These are phyloP conservation scores for cucumber (Cucumis sativus) DNA, from an alignment of 306 rosid genomes.

Conservation along the genomic window Cucumber_9930_V3 NC_026658.2:13524001-13524500, in stretches of 20 bases:
- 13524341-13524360: too few relatives aligned
- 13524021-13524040: neutral
- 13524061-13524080: neutral
- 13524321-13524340: too few relatives aligned
- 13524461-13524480: neutral
- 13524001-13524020: neutral
- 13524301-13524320: neutral
- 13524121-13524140: slow-evolving; percentile 77
- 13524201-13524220: neutral
- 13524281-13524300: neutral
- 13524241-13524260: neutral
- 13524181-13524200: slow-evolving; percentile 9
- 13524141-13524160: slow-evolving; percentile 72
- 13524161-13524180: slow-evolving; percentile 13
- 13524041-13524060: neutral
- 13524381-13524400: too few relatives aligned
- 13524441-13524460: too few relatives aligned
- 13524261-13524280: neutral
- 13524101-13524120: slow-evolving; percentile 78
- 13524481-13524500: neutral
- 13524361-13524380: too few relatives aligned
- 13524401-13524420: too few relatives aligned
- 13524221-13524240: neutral
- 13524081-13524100: slow-evolving; percentile 42
- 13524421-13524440: too few relatives aligned